Conservation (phyloP, 2,329 filamentous ascomycete species). For the Kalmusia sp. region DNA sequence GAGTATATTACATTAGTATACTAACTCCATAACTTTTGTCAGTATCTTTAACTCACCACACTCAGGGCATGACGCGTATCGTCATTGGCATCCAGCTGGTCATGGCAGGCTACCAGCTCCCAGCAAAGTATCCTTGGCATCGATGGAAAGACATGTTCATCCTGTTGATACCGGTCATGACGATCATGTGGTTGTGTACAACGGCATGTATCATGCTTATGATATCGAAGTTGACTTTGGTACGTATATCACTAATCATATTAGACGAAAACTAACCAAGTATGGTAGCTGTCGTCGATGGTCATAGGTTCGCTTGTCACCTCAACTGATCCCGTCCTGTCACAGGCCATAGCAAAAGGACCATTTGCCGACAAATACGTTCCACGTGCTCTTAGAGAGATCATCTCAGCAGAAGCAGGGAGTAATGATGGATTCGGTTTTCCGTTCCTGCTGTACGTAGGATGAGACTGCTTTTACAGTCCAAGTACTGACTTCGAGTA, state of each 20-base stretch:
- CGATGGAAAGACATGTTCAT: conserved; percentile 62
- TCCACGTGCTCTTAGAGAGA: conserved; percentile 62
- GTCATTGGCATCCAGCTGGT: conserved; percentile 68
- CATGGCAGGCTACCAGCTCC: conserved; percentile 68
- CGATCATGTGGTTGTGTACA: conserved; percentile 67
- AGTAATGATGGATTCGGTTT: conserved; percentile 70
- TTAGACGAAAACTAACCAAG: too few species aligned
- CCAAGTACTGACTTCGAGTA: too few species aligned
- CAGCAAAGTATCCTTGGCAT: conserved; percentile 60
- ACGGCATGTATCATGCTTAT: conserved; percentile 63
- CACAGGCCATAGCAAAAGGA: conserved; percentile 68
- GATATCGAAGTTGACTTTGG: conserved; percentile 62
- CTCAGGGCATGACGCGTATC: conserved; percentile 59
- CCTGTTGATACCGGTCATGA: conserved; percentile 66
- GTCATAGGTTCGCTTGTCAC: conserved; percentile 68
- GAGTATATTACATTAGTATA: conserved; percentile 52
- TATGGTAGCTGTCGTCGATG: conserved; percentile 54
- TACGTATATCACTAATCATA: too few species aligned
- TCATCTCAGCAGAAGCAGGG: conserved; percentile 68
- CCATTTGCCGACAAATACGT: conserved; percentile 69
- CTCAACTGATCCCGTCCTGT: conserved; percentile 68
- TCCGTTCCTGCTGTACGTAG: conserved; percentile 61
- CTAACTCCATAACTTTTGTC: neutral
- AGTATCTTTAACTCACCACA: neutral
- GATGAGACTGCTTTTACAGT: too few species aligned